Base-by-base conservation (phyloP, 257 asterid species). In the Primulina huaijiensis region DNA sequence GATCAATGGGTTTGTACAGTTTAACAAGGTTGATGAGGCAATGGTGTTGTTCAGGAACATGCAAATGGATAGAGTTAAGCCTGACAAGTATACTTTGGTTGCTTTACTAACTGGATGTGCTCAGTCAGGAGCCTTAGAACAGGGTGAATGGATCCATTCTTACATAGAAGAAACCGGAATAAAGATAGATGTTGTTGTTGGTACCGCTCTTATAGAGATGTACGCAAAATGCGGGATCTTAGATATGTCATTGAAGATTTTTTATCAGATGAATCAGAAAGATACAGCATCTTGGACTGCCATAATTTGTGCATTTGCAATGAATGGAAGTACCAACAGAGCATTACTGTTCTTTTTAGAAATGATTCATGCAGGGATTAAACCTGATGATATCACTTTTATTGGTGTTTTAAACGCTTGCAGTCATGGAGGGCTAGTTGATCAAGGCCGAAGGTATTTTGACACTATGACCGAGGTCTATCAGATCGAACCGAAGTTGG, bases 121-220 rank as follows among this genome's bases (percentile, higher is more conserved):
- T 64, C 82, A 75, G 73, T 58, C 59, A 61, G 87, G 87, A 10
- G 75, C 75, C 31, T 52, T 83, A 83, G 53, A 43, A 60, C 81
- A 77, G 70, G 87, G 85, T 38, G 78, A 76, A 65, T 75, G 83
- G 85, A 72, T 83, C 62, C 81, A 71, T 73, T 67, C 66, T 63
- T 80, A 74, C 73, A 73, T 80, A 58, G 60, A 59, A 30, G 83
- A 83, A 43, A 75, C 73, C 56, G 29, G 65, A 60, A 73, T 43
- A 80, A 59, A 43, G 74, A 78, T 73, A 46, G 69, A 76, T n/a
- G 73, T 77, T 64, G 81, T 75, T 23, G 81, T 75, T 19, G 87
- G 87, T 60, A 83, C 87, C 19, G 85, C 87, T 52, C 81, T 80
- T 25, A 77, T 77, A 60, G 85, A 83, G 67, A 83, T 77, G 87